Conservation (phyloP, 768 basidiomycete species). For the Cantharellus anzutake region DNA sequence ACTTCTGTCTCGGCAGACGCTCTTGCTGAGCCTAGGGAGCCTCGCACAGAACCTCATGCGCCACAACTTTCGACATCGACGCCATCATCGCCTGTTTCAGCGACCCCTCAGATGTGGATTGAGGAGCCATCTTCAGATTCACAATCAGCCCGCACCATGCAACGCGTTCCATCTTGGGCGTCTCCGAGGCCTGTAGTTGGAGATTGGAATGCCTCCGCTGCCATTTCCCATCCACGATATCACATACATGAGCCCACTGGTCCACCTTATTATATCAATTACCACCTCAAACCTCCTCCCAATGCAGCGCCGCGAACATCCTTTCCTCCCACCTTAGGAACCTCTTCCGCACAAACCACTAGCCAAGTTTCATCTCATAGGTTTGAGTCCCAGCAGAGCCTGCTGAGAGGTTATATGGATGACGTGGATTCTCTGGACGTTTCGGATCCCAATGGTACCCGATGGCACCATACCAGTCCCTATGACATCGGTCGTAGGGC, state of each 20-base stretch:
- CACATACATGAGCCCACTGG: neutral
- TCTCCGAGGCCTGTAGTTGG: neutral
- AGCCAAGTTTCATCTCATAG: too few relatives aligned
- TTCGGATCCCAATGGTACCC: constrained; percentile 6
- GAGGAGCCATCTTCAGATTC: neutral
- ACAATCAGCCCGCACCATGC: neutral
- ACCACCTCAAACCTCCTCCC: neutral
- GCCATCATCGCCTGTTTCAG: neutral
- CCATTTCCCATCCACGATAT: constrained; percentile 4
- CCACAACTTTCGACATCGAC: neutral
- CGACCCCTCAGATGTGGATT: neutral
- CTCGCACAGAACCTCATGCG: neutral
- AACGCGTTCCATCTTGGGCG: neutral
- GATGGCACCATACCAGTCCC: constrained; percentile 8
- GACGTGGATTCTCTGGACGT: constrained; percentile 5
- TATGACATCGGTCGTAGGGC: constrained; percentile 7
- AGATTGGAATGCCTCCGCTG: neutral
- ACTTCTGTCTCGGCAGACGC: neutral
- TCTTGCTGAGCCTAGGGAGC: neutral
- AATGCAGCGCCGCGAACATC: neutral
- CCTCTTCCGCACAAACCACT: neutral
- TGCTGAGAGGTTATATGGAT: constrained; percentile 1
- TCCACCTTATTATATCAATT: neutral
- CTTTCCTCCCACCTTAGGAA: neutral
- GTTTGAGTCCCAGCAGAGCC: neutral